phyloP scores from a whole-genome alignment of 2,329 filamentous ascomycete species.

The Fusarium austroafricanum region DNA sequence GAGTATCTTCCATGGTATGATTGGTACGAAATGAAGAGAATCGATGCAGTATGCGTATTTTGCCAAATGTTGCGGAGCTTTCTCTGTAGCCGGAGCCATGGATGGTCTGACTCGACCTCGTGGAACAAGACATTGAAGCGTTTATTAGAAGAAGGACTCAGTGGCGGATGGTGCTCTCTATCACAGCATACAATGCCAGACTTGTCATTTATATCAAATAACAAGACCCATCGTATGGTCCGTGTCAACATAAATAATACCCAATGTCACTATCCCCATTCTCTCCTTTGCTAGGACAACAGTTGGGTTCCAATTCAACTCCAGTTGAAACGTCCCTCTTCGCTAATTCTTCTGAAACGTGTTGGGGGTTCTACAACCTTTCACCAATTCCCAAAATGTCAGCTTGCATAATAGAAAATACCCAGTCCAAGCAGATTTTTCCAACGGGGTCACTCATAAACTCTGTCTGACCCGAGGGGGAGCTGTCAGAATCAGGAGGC shows the following conservation, averaged over 20 bases:
- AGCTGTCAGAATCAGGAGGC: not conserved
- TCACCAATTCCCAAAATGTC: not conserved
- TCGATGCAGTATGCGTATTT: not conserved
- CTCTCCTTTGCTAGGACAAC: not conserved
- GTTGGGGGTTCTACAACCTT: not conserved
- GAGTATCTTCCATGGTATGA: not conserved
- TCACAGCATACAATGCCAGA: accelerated
- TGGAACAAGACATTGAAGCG: not conserved
- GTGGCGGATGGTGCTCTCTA: too few relatives aligned
- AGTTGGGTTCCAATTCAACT: not conserved
- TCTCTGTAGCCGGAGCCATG: not conserved
- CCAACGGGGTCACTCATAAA: not conserved
- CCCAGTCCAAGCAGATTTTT: not conserved
- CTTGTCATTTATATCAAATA: not conserved
- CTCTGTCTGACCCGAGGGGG: not conserved
- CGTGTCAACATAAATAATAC: not conserved
- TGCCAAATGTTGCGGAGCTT: not conserved
- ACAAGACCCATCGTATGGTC: not conserved
- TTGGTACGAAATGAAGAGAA: accelerated
- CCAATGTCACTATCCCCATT: not conserved
- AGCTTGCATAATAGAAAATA: not conserved
- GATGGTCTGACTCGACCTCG: not conserved
- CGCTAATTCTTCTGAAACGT: not conserved
- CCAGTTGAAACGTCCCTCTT: not conserved
- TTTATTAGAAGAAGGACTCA: too few relatives aligned